A percentile compares a stretch with the other conserved stretches of the same genome.
Evolutionary conservation across 169 alveolate genomes (phyloP).

Genomic region (Eimeria maxima): DNA sequence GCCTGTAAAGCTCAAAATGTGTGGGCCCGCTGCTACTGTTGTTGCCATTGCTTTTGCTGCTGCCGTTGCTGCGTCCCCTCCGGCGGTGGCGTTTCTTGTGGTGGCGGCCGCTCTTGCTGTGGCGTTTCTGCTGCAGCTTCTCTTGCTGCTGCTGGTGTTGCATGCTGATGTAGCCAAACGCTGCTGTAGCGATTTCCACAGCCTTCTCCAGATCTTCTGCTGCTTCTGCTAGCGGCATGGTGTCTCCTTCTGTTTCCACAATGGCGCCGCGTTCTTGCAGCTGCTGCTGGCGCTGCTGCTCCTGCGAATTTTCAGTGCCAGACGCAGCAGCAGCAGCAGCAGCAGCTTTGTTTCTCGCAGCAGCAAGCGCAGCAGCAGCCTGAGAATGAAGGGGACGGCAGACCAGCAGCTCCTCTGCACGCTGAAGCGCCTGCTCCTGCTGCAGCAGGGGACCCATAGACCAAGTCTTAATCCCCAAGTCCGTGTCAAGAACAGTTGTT

Average conservation of each 20-base stretch:
- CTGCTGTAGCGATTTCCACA: conserved; percentile 23
- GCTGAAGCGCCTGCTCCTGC: conserved; percentile 59
- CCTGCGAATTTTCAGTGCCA: background rate
- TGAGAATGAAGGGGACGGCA: conserved; percentile 57
- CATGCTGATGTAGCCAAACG: conserved; percentile 33
- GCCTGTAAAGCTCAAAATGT: conserved; percentile 10
- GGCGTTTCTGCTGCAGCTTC: background rate
- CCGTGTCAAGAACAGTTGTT: conserved; percentile 41
- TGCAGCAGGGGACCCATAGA: conserved; percentile 59
- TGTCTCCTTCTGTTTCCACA: conserved; percentile 51
- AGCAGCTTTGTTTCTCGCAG: conserved; percentile 59
- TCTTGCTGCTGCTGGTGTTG: conserved; percentile 48
- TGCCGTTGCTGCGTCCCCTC: conserved; percentile 42
- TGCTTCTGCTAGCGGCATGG: conserved; percentile 67
- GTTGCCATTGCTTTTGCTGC: conserved; percentile 16
- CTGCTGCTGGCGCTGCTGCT: conserved; percentile 26
- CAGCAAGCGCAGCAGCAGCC: conserved; percentile 64
- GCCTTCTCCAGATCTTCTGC: conserved; percentile 60
- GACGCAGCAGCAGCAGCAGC: conserved; percentile 40
- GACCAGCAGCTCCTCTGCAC: conserved; percentile 67
- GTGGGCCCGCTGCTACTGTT: conserved; percentile 18
- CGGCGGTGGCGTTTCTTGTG: conserved; percentile 25
- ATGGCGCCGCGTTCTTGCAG: conserved; percentile 54
- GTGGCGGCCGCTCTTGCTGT: background rate
- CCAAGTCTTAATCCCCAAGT: conserved; percentile 45